phyloP scores from a whole-genome alignment of 306 rosid species.

The Herpetospermum pedunculosum region DNA sequence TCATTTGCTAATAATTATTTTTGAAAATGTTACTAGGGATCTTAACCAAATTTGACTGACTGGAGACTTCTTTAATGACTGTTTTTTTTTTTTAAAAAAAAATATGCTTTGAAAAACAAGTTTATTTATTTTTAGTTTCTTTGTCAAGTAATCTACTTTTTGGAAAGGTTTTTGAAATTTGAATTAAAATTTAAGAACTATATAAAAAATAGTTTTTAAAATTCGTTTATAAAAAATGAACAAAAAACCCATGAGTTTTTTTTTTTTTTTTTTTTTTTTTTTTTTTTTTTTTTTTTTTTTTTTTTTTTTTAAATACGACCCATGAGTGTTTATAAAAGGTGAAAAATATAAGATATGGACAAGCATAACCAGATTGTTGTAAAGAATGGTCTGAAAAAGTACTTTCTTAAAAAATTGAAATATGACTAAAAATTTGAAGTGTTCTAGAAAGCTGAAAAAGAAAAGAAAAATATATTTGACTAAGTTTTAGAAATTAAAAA shows the following conservation, averaged over 20 bases:
- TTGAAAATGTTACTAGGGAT: background rate
- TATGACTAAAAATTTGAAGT: background rate
- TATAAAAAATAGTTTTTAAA: background rate
- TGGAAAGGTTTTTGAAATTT: background rate
- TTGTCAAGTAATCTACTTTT: background rate
- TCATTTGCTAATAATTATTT: background rate
- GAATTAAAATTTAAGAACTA: background rate
- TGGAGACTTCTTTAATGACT: background rate
- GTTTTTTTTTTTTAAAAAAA: too few species aligned
- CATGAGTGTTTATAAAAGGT: background rate
- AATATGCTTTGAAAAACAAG: background rate
- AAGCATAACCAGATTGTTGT: background rate
- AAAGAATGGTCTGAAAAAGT: background rate
- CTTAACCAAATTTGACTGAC: background rate
- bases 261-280: too few species aligned
- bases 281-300: too few species aligned
- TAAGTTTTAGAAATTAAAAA: too few species aligned
- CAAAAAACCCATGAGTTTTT: background rate
- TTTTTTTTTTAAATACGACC: too few species aligned
- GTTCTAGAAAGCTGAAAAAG: background rate
- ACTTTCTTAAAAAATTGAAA: background rate
- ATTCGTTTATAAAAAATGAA: background rate
- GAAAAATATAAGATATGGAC: background rate
- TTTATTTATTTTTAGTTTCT: background rate
- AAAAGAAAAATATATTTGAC: too few species aligned